Percentiles rank a stretch among this genome's conserved stretches.
Conservation (phyloP, 2,329 filamentous ascomycete species). For the Tolypocladium sp. region DNA sequence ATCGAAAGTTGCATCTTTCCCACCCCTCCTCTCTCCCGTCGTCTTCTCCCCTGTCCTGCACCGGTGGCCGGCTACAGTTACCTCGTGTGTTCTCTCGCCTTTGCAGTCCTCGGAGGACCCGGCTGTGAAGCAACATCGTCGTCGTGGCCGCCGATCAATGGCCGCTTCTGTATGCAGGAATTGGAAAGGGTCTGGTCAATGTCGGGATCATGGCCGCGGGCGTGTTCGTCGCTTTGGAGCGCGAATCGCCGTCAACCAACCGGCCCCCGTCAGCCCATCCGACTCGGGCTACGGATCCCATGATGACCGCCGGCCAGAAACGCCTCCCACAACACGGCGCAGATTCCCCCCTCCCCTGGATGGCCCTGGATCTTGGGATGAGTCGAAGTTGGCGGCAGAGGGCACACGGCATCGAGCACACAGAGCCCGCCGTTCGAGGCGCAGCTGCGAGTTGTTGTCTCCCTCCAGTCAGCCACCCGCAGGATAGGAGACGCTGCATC, state of each 20-base stretch:
- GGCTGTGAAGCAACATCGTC: not conserved
- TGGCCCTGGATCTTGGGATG: slow-evolving; percentile 4
- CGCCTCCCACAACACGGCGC: not conserved
- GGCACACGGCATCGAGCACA: not conserved
- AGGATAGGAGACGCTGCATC: not conserved
- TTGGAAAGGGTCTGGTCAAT: not conserved
- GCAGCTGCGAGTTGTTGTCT: not conserved
- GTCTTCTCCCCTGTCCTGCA: not conserved
- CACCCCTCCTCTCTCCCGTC: not conserved
- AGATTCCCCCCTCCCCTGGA: not conserved
- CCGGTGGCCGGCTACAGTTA: not conserved
- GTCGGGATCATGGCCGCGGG: not conserved
- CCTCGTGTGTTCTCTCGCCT: not conserved
- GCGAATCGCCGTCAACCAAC: not conserved
- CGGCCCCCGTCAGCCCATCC: slow-evolving; percentile 8
- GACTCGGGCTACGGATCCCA: slow-evolving; percentile 21
- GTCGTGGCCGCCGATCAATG: not conserved
- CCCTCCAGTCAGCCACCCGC: not conserved
- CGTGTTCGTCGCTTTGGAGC: not conserved
- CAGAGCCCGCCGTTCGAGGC: not conserved
- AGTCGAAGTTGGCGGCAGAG: not conserved
- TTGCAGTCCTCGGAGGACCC: not conserved
- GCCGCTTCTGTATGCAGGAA: not conserved
- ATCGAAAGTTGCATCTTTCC: not conserved
- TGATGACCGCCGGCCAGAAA: slow-evolving; percentile 5